Evolutionary conservation across 2,329 filamentous ascomycete species (phyloP), one percentile per base, ranked within the genome.

Genomic region (Nigrospora sphaerica): DNA sequence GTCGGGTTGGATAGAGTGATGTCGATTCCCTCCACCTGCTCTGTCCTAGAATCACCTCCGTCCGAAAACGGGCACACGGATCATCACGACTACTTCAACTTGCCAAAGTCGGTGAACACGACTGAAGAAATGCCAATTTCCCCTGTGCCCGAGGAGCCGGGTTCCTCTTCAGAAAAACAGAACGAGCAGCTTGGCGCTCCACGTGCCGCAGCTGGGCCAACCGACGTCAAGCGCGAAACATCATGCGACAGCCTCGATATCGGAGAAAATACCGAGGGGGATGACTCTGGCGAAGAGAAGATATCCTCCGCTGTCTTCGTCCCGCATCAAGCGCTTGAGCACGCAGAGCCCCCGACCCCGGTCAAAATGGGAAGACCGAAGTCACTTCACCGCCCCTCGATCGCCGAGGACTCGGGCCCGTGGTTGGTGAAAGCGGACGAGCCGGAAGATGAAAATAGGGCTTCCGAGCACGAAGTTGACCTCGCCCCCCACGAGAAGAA

Each of bases 291-390:
- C 48, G 83, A 87, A 61, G 88, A 93, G 63, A 88, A 92, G 64
- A 90, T 93, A 51, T 89, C 86, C n/a, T 92, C 86, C 32, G 88
- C 88, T 19, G 75, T 90, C 36, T 93, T 93, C 61, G 74, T 90
- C 41, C 88, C 88, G 37, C 88, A 92, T 68, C 82, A 88, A 56
- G 75, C 74, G 39, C 64, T 73, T 36, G 72, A 74, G 43, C 62
- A 66, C 51, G 52, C 58, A n/a, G 54, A 53, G 44, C 49, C 56
- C 39, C 56, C 54, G 42, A 48, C 59, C 45, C 52, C 54, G 37
- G 49, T 56, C 39, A 51, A 60, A 44, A 50, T 52, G 49, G 52
- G 62, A 42, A 44, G 55, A 42, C 51, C 56, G 12, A 62, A 65
- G 47, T 57, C 62, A 46, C 46, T 55, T 46, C 59, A 60, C 41